Evolutionary conservation across 2,329 filamentous ascomycete species (phyloP).

Genomic region (Cladophialophora psammophila): DNA sequence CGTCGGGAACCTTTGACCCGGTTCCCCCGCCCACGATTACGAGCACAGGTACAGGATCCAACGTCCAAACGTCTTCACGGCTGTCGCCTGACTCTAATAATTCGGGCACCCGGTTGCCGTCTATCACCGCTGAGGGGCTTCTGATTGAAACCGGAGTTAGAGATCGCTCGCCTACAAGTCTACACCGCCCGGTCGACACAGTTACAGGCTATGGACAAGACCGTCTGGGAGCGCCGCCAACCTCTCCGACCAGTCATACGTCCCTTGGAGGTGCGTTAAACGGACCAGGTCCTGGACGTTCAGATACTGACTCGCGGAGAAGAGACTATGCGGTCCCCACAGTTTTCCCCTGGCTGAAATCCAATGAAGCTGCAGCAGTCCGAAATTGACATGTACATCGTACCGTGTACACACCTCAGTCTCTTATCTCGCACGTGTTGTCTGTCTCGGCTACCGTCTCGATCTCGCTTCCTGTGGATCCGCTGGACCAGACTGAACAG

Average conservation of each 20-base stretch:
- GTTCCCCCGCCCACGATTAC: slow-evolving; percentile 15
- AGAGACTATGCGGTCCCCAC: slow-evolving; percentile 26
- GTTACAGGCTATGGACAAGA: slow-evolving; percentile 24
- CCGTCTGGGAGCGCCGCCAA: slow-evolving; percentile 24
- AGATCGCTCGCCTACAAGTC: slow-evolving; percentile 26
- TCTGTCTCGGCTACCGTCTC: slow-evolving; percentile 6
- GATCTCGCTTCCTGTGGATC: background rate
- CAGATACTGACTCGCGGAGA: slow-evolving; percentile 29
- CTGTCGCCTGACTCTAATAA: slow-evolving; percentile 32
- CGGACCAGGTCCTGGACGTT: slow-evolving; percentile 18
- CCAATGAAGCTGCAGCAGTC: slow-evolving; percentile 16
- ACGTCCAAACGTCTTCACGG: slow-evolving; percentile 24
- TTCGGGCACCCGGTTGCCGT: slow-evolving; percentile 33
- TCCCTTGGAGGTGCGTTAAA: slow-evolving; percentile 34
- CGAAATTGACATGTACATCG: slow-evolving; percentile 13
- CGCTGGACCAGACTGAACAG: background rate
- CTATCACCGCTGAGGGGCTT: slow-evolving; percentile 36
- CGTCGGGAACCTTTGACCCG: slow-evolving; percentile 29
- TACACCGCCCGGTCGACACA: slow-evolving; percentile 16
- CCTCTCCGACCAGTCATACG: slow-evolving; percentile 30
- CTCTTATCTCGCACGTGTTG: slow-evolving; percentile 4
- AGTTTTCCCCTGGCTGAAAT: slow-evolving; percentile 33
- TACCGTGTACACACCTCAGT: background rate
- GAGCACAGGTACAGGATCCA: slow-evolving; percentile 13
- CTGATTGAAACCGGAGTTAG: slow-evolving; percentile 29